phyloP scores from a whole-genome alignment of 176 grass and related monocot genomes.

The Triticum monococcum region DNA sequence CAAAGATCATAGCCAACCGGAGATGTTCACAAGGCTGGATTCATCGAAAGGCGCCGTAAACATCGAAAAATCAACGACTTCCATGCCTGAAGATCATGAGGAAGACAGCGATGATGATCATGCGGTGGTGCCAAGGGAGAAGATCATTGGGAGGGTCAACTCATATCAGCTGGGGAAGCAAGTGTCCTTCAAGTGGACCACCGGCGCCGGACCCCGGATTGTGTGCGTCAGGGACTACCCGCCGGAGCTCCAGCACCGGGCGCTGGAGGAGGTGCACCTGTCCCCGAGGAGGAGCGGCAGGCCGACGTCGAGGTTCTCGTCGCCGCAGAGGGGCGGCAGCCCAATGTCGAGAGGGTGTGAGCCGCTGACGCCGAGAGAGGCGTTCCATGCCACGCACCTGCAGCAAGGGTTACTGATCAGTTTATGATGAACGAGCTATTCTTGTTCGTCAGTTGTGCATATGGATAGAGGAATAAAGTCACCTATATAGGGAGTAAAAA shows the following conservation, averaged over 20 bases:
- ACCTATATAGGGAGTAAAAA: not conserved
- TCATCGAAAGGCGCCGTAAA: conserved; percentile 4
- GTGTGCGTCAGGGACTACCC: conserved; percentile 91
- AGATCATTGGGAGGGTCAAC: conserved; percentile 65
- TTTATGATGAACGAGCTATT: conserved; percentile 2
- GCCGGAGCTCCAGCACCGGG: conserved; percentile 73
- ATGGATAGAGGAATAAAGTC: conserved; percentile 27
- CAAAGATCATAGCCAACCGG: not conserved
- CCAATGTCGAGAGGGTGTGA: conserved; percentile 44
- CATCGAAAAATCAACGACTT: not conserved
- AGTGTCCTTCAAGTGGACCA: conserved; percentile 87
- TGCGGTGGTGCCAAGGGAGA: conserved; percentile 45
- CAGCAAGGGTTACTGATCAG: conserved; percentile 17
- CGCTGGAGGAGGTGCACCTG: conserved; percentile 70
- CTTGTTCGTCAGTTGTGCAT: not conserved
- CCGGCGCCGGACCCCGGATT: conserved; percentile 87
- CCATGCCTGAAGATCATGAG: conserved; percentile 3
- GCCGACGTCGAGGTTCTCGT: conserved; percentile 43
- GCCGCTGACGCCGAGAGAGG: conserved; percentile 37
- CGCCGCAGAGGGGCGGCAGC: conserved; percentile 39
- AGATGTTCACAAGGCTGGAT: not conserved
- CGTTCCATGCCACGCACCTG: conserved; percentile 41
- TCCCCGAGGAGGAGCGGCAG: conserved; percentile 50
- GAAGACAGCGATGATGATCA: conserved; percentile 21
- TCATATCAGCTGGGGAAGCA: conserved; percentile 83